Evolutionary conservation across 2,329 filamentous ascomycete species (phyloP).

Genomic region (Pyricularia sp.): DNA sequence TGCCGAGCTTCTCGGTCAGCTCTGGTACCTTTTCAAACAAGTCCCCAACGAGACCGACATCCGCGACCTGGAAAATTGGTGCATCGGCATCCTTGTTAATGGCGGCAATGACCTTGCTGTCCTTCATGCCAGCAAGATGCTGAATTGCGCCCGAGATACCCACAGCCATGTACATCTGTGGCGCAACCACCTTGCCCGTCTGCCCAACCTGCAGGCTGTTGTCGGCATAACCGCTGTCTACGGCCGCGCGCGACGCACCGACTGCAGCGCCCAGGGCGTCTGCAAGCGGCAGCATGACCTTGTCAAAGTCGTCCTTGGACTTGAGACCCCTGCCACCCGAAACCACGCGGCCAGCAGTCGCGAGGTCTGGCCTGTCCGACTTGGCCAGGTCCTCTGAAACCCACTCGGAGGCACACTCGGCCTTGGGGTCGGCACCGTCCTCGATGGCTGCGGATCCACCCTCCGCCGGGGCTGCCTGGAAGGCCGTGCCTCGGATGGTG

Average conservation of each 20-base stretch:
- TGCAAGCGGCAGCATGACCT: conserved; percentile 81
- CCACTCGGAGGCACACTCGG: conserved; percentile 70
- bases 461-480: conserved; percentile 67
- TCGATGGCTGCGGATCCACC: conserved; percentile 57
- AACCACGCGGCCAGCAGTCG: conserved; percentile 81
- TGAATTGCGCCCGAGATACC: conserved; percentile 97
- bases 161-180: conserved; percentile 88
- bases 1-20: conserved; percentile 89
- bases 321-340: conserved; percentile 92
- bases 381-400: conserved; percentile 87
- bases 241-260: conserved; percentile 86
- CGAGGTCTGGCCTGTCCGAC: conserved; percentile 87
- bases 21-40: conserved; percentile 93
- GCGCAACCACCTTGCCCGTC: conserved; percentile 97
- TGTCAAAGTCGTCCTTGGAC: conserved; percentile 96
- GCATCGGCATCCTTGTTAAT: conserved; percentile 98
- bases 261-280: conserved; percentile 93
- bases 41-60: conserved; percentile 91
- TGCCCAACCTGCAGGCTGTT: conserved; percentile 98
- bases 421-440: conserved; percentile 77
- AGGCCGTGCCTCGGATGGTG: conserved; percentile 88
- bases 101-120: conserved; percentile 97
- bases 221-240: conserved; percentile 95
- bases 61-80: conserved; percentile 96
- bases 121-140: conserved; percentile 98